Percentiles rank a stretch among this genome's conserved stretches.
Evolutionary conservation across 495 filamentous ascomycete genomes (phyloP).

Genomic region (Podospora pseudopauciseta): DNA sequence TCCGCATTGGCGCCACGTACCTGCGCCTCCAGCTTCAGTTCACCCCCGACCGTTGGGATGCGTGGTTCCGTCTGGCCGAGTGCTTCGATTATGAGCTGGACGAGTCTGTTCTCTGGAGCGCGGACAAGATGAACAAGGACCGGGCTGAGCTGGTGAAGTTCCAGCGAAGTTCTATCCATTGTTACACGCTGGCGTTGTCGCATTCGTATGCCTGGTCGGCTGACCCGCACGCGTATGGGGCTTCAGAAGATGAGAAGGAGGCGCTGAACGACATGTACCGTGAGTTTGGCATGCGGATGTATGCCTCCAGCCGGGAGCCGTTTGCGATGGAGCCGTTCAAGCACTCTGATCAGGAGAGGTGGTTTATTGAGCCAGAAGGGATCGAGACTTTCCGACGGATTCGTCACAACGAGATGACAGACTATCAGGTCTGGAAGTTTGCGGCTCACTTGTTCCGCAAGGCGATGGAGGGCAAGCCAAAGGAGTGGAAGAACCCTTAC

Average conservation of each 20-base stretch:
- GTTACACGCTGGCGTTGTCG: slow-evolving; percentile 86
- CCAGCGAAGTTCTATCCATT: slow-evolving; percentile 85
- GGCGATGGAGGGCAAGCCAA: slow-evolving; percentile 68
- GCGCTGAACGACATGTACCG: slow-evolving; percentile 80
- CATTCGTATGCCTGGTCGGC: slow-evolving; percentile 59
- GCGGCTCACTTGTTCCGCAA: slow-evolving; percentile 74
- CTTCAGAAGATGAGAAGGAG: slow-evolving; percentile 55
- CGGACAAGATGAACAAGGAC: slow-evolving; percentile 91
- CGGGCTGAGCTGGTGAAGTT: slow-evolving; percentile 65
- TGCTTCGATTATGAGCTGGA: slow-evolving; percentile 89
- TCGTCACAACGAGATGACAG: slow-evolving; percentile 67
- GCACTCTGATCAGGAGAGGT: slow-evolving; percentile 69
- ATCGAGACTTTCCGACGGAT: slow-evolving; percentile 70
- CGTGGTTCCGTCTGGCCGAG: slow-evolving; percentile 92
- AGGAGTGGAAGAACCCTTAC: slow-evolving; percentile 87
- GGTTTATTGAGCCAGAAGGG: slow-evolving; percentile 63
- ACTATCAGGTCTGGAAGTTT: slow-evolving; percentile 82
- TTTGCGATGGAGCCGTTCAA: slow-evolving; percentile 85
- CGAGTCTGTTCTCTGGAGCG: slow-evolving; percentile 88
- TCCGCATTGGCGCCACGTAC: slow-evolving; percentile 77
- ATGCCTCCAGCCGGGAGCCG: slow-evolving; percentile 84
- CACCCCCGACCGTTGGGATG: slow-evolving; percentile 82
- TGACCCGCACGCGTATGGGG: slow-evolving; percentile 40
- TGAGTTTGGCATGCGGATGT: slow-evolving; percentile 86
- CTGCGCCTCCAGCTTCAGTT: slow-evolving; percentile 84